phyloP scores from a whole-genome alignment of 2,329 filamentous ascomycete species.

The Fusarium fujikuroi region DNA sequence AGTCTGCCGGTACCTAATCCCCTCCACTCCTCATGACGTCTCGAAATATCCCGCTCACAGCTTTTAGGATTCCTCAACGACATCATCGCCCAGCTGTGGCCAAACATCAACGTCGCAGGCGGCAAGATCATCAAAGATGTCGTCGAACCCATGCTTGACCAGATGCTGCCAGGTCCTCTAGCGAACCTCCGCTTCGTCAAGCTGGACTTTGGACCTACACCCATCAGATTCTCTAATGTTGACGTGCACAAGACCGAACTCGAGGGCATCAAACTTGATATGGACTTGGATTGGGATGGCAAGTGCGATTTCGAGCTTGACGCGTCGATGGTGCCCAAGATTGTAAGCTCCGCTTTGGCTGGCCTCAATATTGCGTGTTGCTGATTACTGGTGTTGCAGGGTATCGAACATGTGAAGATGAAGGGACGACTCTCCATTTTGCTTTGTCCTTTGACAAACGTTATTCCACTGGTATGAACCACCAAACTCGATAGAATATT shows the following conservation, averaged over 20 bases:
- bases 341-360: slow-evolving; percentile 23
- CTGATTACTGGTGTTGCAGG: slow-evolving; percentile 9
- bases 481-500: rapidly evolving
- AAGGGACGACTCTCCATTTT: slow-evolving; percentile 38
- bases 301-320: slow-evolving; percentile 42
- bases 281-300: slow-evolving; percentile 42
- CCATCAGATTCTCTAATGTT: slow-evolving; percentile 37
- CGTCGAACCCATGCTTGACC: slow-evolving; percentile 40
- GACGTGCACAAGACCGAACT: slow-evolving; percentile 41
- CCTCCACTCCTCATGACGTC: neutral
- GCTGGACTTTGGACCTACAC: slow-evolving; percentile 36
- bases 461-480: slow-evolving; percentile 35
- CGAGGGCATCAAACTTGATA: slow-evolving; percentile 43
- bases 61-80: slow-evolving; percentile 40
- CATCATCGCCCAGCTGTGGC: slow-evolving; percentile 43
- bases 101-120: slow-evolving; percentile 44
- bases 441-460: slow-evolving; percentile 39
- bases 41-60: slow-evolving; percentile 19
- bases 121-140: slow-evolving; percentile 38
- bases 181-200: slow-evolving; percentile 38
- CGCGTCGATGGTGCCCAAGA: slow-evolving; percentile 41
- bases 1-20: slow-evolving; percentile 36
- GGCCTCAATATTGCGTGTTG: neutral
- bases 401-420: slow-evolving; percentile 42
- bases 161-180: slow-evolving; percentile 41